Conservation (phyloP, 768 basidiomycete genomes). For the Arthromyces matolae region DNA sequence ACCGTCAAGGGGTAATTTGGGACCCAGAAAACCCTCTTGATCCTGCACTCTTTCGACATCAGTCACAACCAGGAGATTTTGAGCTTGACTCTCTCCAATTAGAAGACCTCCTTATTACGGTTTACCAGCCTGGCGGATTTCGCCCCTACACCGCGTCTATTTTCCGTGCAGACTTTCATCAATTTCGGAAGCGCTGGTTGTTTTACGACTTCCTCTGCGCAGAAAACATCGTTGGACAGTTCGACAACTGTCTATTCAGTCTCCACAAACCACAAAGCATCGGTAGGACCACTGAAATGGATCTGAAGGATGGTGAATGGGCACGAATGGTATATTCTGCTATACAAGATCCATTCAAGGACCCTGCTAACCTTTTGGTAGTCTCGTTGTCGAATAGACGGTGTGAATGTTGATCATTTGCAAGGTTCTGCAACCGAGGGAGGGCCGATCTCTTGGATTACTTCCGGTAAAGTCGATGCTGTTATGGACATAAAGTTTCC, state of each 20-base stretch:
- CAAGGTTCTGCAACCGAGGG: slow-evolving; percentile 78
- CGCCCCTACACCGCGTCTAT: slow-evolving; percentile 90
- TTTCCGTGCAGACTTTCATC: slow-evolving; percentile 85
- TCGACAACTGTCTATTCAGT: slow-evolving; percentile 96
- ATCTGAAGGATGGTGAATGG: slow-evolving; percentile 80
- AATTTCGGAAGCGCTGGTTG: slow-evolving; percentile 88
- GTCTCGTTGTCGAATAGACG: slow-evolving; percentile 96
- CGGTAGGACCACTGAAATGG: slow-evolving; percentile 83
- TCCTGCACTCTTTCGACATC: slow-evolving; percentile 78
- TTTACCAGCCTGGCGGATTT: slow-evolving; percentile 91
- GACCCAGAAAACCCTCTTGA: slow-evolving; percentile 79
- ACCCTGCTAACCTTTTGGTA: slow-evolving; percentile 25
- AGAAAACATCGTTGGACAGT: slow-evolving; percentile 94
- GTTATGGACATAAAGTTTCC: slow-evolving; percentile 99
- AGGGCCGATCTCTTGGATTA: slow-evolving; percentile 96
- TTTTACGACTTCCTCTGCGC: slow-evolving; percentile 95
- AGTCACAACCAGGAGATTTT: slow-evolving; percentile 78
- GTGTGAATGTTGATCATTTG: slow-evolving; percentile 93
- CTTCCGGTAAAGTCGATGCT: slow-evolving; percentile 92
- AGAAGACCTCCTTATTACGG: slow-evolving; percentile 90
- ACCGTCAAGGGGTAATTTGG: slow-evolving; percentile 83
- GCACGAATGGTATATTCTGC: slow-evolving; percentile 71
- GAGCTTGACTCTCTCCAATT: slow-evolving; percentile 85
- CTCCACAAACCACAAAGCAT: slow-evolving; percentile 95
- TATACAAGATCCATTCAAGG: neutral